Conservation (phyloP, 805 yeast species). For the Wickerhamiella kurtzmanii region DNA sequence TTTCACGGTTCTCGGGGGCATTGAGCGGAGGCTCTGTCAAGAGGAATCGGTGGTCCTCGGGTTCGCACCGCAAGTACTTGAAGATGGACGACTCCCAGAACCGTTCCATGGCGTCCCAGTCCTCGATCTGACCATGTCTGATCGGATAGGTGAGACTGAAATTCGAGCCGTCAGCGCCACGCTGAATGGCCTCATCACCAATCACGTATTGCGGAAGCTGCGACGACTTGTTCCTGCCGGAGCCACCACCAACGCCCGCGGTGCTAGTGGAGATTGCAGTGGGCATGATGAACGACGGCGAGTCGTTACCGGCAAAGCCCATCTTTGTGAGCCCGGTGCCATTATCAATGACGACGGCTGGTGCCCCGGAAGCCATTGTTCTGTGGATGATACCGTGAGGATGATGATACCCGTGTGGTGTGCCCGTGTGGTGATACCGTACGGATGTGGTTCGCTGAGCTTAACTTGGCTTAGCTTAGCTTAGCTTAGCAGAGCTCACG, state of each 20-base stretch:
- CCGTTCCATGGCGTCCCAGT: slow-evolving; percentile 99
- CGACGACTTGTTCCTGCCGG: slow-evolving; percentile 21
- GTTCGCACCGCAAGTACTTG: slow-evolving; percentile 93
- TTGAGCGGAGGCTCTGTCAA: slow-evolving; percentile 96
- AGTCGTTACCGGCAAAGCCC: slow-evolving; percentile 97
- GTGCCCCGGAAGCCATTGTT: slow-evolving; percentile 9
- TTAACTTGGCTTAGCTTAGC: not conserved
- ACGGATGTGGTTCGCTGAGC: not conserved
- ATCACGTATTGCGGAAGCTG: slow-evolving; percentile 68
- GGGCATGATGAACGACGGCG: slow-evolving; percentile 94
- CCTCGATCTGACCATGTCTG: slow-evolving; percentile 94
- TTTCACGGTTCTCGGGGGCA: slow-evolving; percentile 99
- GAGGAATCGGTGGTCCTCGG: slow-evolving; percentile 93
- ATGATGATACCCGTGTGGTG: not conserved
- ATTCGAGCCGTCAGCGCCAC: slow-evolving; percentile 71
- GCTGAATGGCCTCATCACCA: slow-evolving; percentile 87
- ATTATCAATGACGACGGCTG: slow-evolving; percentile 34
- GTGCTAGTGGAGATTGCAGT: slow-evolving; percentile 77
- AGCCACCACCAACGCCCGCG: slow-evolving; percentile 9
- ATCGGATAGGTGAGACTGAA: slow-evolving; percentile 86
- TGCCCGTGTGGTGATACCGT: not conserved
- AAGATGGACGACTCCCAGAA: slow-evolving; percentile 97
- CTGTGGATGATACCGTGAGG: not conserved
- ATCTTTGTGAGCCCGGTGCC: slow-evolving; percentile 97
- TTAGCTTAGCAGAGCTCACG: too few species aligned